phyloP scores from a whole-genome alignment of 768 basidiomycete genomes.

The Suillus cothurnatus region DNA sequence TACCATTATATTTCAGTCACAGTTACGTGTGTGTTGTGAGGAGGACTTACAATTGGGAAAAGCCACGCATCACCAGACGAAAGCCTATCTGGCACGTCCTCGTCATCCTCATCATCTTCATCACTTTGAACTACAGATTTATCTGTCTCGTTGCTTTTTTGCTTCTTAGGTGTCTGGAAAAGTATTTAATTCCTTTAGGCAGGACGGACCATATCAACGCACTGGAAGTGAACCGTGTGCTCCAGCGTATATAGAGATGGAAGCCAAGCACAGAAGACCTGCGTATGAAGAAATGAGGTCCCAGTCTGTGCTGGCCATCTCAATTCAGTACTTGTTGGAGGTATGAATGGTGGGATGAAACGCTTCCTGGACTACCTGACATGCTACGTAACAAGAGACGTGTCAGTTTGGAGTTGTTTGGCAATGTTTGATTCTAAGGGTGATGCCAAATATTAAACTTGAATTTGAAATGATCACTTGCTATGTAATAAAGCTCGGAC shows the following conservation, averaged over 20 bases:
- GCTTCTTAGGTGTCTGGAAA: neutral
- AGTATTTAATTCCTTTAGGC: neutral
- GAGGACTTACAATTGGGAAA: conserved; percentile 65
- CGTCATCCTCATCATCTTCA: conserved; percentile 59
- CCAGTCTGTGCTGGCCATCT: conserved; percentile 43
- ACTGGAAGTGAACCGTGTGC: conserved; percentile 71
- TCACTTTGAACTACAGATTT: conserved; percentile 35
- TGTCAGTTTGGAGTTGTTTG: conserved; percentile 19
- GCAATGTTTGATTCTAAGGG: conserved; percentile 19
- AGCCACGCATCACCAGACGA: conserved; percentile 72
- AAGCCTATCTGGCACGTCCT: conserved; percentile 59
- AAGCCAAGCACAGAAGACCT: conserved; percentile 68
- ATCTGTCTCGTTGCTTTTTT: neutral
- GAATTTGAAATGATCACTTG: neutral
- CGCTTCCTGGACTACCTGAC: neutral
- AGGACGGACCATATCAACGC: conserved; percentile 24
- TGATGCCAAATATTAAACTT: conserved; percentile 16
- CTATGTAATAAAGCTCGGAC: neutral
- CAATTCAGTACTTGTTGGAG: conserved; percentile 8
- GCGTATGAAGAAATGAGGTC: conserved; percentile 67
- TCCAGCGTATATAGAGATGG: conserved; percentile 67
- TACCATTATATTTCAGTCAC: neutral
- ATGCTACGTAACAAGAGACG: neutral
- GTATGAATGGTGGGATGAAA: neutral
- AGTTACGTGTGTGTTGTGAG: neutral